These are phyloP conservation scores for Crassisporium funariophilum DNA, from an alignment of 768 basidiomycete species.

Conservation along the genomic window DNA sequence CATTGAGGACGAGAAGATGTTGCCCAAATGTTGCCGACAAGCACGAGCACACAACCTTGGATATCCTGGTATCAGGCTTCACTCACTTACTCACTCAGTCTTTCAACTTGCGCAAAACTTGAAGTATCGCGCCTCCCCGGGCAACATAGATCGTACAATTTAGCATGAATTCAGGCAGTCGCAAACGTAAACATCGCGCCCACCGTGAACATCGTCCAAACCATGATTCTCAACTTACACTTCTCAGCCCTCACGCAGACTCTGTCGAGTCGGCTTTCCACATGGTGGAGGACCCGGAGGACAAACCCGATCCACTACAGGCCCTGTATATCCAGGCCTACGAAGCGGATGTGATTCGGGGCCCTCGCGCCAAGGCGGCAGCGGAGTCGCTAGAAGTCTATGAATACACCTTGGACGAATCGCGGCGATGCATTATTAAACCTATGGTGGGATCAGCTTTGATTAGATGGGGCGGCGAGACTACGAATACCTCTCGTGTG, in stretches of 20 bases:
- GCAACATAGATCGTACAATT: background rate
- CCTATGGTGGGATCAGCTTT: slow-evolving; percentile 34
- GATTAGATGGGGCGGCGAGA: slow-evolving; percentile 31
- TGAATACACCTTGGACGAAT: slow-evolving; percentile 15
- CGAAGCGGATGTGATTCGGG: slow-evolving; percentile 72
- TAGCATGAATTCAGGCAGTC: slow-evolving; percentile 14
- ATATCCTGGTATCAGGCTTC: too few relatives aligned
- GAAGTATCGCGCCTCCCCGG: background rate
- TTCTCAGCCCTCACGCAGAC: slow-evolving; percentile 16
- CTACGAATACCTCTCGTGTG: slow-evolving; percentile 1
- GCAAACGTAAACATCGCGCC: slow-evolving; percentile 15
- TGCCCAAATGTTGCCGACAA: too few relatives aligned
- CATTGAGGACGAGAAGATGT: too few relatives aligned
- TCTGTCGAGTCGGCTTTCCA: too few relatives aligned
- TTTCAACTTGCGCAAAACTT: too few relatives aligned
- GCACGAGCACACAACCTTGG: too few relatives aligned
- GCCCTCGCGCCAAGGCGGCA: slow-evolving; percentile 43
- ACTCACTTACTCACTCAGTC: too few relatives aligned
- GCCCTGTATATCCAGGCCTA: slow-evolving; percentile 64
- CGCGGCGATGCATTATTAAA: slow-evolving; percentile 3
- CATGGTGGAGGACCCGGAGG: background rate
- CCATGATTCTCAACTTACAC: slow-evolving; percentile 2
- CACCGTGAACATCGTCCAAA: slow-evolving; percentile 3
- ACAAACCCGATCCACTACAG: slow-evolving; percentile 12
- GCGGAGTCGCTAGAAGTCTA: slow-evolving; percentile 39